phyloP scores from a whole-genome alignment of 495 filamentous ascomycete species.

The Penicillium dipodomyicola region DNA sequence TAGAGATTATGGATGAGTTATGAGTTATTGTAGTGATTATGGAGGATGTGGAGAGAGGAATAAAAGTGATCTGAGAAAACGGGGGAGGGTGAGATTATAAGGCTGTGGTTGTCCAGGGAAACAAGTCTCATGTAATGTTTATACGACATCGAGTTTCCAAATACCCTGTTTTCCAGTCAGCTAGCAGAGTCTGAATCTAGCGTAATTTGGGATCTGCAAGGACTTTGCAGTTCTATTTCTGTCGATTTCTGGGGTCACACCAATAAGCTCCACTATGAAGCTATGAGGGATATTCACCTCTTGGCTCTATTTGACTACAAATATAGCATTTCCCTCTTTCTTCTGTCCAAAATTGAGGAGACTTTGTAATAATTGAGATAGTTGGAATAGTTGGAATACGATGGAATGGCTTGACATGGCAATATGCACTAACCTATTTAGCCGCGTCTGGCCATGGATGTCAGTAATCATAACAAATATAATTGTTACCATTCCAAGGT shows the following conservation, averaged over 20 bases:
- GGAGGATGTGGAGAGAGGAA: conserved; percentile 7
- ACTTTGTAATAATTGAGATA: neutral
- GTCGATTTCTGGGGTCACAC: conserved; percentile 31
- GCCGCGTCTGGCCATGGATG: conserved; percentile 3
- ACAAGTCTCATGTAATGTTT: conserved; percentile 7
- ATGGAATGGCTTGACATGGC: conserved; percentile 4
- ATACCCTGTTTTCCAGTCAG: conserved; percentile 13
- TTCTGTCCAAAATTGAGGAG: neutral
- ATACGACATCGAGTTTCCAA: no score
- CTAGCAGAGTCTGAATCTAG: conserved; percentile 11
- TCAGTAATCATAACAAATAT: neutral
- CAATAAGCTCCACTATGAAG: conserved; percentile 15
- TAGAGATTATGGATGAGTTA: neutral
- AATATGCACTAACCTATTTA: conserved; percentile 6
- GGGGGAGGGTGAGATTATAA: conserved; percentile 7
- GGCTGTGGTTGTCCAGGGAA: conserved; percentile 16
- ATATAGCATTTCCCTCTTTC: neutral
- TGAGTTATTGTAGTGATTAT: neutral
- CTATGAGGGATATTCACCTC: neutral
- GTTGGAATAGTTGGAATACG: neutral
- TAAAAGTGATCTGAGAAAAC: neutral
- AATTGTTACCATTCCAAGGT: no score
- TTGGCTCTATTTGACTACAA: neutral
- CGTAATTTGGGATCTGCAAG: conserved; percentile 26
- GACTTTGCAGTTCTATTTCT: conserved; percentile 27